Base-by-base conservation (phyloP, 73 alveolate genomes). In the Tetrahymena malaccensis region DNA sequence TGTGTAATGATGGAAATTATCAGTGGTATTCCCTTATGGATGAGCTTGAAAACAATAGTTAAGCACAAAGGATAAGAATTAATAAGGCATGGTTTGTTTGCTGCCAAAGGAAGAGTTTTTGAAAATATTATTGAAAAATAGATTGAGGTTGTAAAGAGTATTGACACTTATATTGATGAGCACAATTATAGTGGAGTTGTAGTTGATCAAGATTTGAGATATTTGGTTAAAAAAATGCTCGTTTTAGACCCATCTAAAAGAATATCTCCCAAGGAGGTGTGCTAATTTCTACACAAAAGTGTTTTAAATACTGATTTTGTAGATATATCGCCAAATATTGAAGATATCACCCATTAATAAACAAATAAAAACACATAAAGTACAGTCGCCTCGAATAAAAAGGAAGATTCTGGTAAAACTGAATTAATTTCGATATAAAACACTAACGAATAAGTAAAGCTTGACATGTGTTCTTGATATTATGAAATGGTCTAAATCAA, bases 21-120 rank as follows among this genome's bases (percentile, higher is more conserved):
- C 22, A 85, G 95, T 55, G 97, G 97, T 43, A 95, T 95, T 1
- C 97, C 97, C 10, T 58, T 95, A 10, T 95, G 97, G 97, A 95
- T 95, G 97, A 95, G 97, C 89, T 93, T 95, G 17, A 95, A 95
- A 55, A 95, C 97, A 31, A 95, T 95, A 17, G 97, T 95, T 33
- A 27, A 85, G 1, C 93, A 89, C 55, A 89, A 85, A 25, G 97
- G 95, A n/a, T 50, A 95, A 38, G 97, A 95, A 34, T 12, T 85
- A 19, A 89, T 95, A 2, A 94, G 94, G 34, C 94, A 95, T 95
- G 97, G 97, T 22, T 55, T 95, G 17, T 95, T 95, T 95, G 97
- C 97, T 21, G 97, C 94, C 55, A 95, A 95, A 43, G 97, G 97
- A 3, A 19, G 97, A 95, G 95, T 95, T 15, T 95, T 95, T 89